These are phyloP conservation scores for Blakeslea trispora DNA, from an alignment of 371 early-diverging fungal genomes.

Conservation along the genomic window DNA sequence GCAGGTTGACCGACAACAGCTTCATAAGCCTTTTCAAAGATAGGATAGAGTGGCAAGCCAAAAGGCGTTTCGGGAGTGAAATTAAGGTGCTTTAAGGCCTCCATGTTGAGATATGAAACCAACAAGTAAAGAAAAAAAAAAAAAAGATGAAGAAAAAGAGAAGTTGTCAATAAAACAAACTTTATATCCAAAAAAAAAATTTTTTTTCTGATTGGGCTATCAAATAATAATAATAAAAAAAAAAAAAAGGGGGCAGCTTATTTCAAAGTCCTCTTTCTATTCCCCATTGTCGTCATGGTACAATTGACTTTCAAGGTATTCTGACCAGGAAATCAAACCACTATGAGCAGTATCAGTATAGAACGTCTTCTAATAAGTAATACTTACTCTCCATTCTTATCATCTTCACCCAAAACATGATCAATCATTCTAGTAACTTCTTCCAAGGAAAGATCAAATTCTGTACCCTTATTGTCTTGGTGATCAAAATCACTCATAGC, in stretches of 20 bases:
- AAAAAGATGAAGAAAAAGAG: constrained; percentile 3
- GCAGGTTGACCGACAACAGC: constrained; percentile 49
- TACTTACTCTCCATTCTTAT: constrained; percentile 57
- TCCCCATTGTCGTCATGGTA: no score
- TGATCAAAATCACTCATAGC: constrained; percentile 54
- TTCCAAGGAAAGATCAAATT: constrained; percentile 25
- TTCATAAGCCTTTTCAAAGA: constrained; percentile 51
- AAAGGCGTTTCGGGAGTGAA: constrained; percentile 56
- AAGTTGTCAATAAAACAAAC: background rate
- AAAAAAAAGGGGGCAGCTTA: background rate
- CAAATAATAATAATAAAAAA: no score
- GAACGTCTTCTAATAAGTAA: background rate
- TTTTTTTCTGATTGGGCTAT: background rate
- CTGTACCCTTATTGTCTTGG: constrained; percentile 27
- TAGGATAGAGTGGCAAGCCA: constrained; percentile 55
- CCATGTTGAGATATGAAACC: constrained; percentile 4
- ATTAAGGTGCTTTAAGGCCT: constrained; percentile 42
- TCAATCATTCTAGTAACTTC: constrained; percentile 59
- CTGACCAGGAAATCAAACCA: constrained; percentile 74
- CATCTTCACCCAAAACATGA: constrained; percentile 66
- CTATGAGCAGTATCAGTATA: constrained; percentile 25
- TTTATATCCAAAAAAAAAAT: background rate
- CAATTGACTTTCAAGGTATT: constrained; percentile 68
- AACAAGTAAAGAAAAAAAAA: background rate
- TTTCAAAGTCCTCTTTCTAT: background rate